phyloP scores from a whole-genome alignment of 2,329 filamentous ascomycete genomes.

The Chaetothyriales sp. region DNA sequence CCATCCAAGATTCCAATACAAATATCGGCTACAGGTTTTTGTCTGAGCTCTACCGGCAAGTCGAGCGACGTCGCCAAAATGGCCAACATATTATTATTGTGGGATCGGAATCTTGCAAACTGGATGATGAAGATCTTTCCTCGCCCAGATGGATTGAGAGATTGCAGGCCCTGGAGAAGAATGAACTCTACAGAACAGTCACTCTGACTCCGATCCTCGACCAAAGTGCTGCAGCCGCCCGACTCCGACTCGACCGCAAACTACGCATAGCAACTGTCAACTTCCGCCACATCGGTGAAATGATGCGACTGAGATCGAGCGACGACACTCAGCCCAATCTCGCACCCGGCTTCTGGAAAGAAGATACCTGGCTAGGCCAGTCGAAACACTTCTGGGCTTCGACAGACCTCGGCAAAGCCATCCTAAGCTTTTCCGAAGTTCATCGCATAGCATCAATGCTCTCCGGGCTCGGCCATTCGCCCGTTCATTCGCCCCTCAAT shows the following conservation, averaged over 20 bases:
- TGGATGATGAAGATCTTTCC: conserved; percentile 34
- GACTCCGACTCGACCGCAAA: conserved; percentile 29
- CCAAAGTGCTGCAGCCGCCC: conserved; percentile 16
- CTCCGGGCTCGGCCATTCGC: conserved; percentile 25
- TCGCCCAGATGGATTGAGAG: conserved; percentile 21
- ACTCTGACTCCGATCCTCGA: conserved; percentile 39
- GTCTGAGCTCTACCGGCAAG: conserved; percentile 52
- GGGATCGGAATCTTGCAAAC: conserved; percentile 55
- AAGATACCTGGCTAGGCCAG: conserved; percentile 20
- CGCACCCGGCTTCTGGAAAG: conserved; percentile 15
- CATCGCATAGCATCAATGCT: conserved; percentile 44
- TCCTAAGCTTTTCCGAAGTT: conserved; percentile 47
- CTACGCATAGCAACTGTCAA: conserved; percentile 44
- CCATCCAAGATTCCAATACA: conserved; percentile 49
- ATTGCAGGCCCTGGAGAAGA: conserved; percentile 13
- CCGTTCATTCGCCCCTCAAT: background rate
- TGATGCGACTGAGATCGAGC: conserved; percentile 36
- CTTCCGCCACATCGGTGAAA: conserved; percentile 49
- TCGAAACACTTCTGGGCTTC: conserved; percentile 10
- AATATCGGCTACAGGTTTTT: conserved; percentile 57
- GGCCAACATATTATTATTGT: conserved; percentile 64
- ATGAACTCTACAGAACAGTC: conserved; percentile 41
- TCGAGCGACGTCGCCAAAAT: conserved; percentile 57
- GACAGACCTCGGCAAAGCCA: conserved; percentile 23
- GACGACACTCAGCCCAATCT: conserved; percentile 17